Evolutionary conservation across 306 rosid genomes (phyloP), one percentile per base, ranked within the genome.

Genomic region (Abrus precatorius): DNA sequence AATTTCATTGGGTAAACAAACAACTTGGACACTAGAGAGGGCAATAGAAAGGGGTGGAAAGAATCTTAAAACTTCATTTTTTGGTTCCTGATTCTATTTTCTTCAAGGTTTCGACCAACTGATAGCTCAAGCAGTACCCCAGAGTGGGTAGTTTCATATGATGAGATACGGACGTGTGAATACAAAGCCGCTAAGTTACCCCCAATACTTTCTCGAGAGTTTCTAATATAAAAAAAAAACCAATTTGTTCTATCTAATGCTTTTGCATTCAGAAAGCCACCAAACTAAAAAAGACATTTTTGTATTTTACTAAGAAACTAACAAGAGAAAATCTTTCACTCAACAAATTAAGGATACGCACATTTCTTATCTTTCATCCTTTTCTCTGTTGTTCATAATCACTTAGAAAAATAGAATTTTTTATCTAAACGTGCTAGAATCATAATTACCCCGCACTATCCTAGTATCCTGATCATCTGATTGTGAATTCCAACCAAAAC

Each of bases 1-100:
- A 54, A 76, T 40, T 62, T 29, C 34, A 69, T 28, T 69, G 59
- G 56, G 69, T 36, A 50, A 54, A 82, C 85, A 82, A 69, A 57
- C 14, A 71, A 72, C 30, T 72, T 72, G 9, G 13, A 72, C 54
- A 38, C 1, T 49, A 12, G 9, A 10, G 50, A 29, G 14, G 11
- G 55, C 3, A 33, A 54, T 9, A 4, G 9, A 69, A 68, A 2
- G 28, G 30, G 5, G 9, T 13, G 14, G 6, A 33, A 3, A 20
- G 44, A 53, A 56, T 64, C 60, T 43, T 43, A 64, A 44, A 27
- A 36, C 33, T 62, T 44, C 2, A 2, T 38, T 54, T 62, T 66
- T 49, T 52, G 50, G n/a, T 41, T 33, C 74, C 32, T 50, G 56
- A 38, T 36, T 71, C 63, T 29, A 62, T 55, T 64, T 80, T 44